phyloP scores from a whole-genome alignment of 768 basidiomycete species.

The Suillus bovinus region DNA sequence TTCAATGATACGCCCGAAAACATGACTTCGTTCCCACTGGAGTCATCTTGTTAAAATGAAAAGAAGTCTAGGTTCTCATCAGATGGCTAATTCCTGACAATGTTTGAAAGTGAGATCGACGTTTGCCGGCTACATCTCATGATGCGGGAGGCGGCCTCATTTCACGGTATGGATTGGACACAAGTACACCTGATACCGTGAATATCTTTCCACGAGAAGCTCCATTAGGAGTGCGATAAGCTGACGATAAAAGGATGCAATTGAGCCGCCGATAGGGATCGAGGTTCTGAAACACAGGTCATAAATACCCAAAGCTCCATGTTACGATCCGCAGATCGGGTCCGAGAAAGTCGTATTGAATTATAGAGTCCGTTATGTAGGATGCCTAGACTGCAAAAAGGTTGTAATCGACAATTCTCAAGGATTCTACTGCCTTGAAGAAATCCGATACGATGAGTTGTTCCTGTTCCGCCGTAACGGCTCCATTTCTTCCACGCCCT shows the following conservation, averaged over 20 bases:
- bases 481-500: slow-evolving; percentile 31
- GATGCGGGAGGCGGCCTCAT: background rate
- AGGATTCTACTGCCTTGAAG: slow-evolving; percentile 50
- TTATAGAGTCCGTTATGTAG: background rate
- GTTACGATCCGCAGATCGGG: background rate
- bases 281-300: background rate
- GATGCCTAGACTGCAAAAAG: slow-evolving; percentile 51
- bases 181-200: background rate
- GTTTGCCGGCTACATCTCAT: background rate
- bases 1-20: background rate
- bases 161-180: background rate
- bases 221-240: slow-evolving; percentile 2
- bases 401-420: slow-evolving; percentile 65
- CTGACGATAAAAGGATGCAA: slow-evolving; percentile 3
- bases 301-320: background rate
- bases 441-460: slow-evolving; percentile 47
- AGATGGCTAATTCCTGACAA: background rate
- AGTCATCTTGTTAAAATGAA: background rate
- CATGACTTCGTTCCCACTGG: slow-evolving; percentile 1
- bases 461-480: slow-evolving; percentile 37
- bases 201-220: background rate
- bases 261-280: background rate
- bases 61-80: background rate
- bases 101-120: background rate
- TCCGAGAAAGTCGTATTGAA: background rate